Base-by-base conservation (phyloP, 768 basidiomycete species). In the Rhodotorula graminis region DNA sequence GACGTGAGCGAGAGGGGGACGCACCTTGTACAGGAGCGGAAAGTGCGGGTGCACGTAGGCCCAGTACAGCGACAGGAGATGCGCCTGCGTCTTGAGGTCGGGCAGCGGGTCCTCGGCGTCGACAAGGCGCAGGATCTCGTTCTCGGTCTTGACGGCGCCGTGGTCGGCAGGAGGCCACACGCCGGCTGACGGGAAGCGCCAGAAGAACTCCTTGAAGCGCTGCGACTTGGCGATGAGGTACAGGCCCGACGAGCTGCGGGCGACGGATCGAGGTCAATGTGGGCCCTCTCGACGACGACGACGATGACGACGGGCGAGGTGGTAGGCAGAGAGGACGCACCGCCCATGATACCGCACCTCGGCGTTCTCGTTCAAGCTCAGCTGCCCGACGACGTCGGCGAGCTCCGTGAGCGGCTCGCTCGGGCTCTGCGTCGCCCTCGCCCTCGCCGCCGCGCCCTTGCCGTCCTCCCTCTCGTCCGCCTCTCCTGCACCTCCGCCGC, bases 321-420 rank as follows among this genome's bases (percentile, higher is more conserved):
- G 40, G 44, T 19, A 19, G 10, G 27, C 18, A 52, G 15, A 52
- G 14, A 8, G 9, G 40, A 63, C 68, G 59, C 47, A 76, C 76
- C 77, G 65, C 16, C 92, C 91, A 77, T 94, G 92, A 80, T 89
- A 93, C 50, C 92, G 83, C 21, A 94, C 87, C 79, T 93, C 88
- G 67, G 87, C 85, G 65, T 93, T 90, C 82, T 94, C 92, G 77
- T 94, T 92, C 76, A 94, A 78, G 73, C 89, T 90, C 70, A 94
- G 83, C 81, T 93, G 91, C 5, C 92, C 92, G 10, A 93, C 85
- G 42, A 90, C 91, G 69, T 88, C 87, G 46, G 85, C 84, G 7
- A 89, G 79, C 65, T 82, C 82, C 3, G 71, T 77, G 44, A 80
- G 64, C 23, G 78, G 78, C 25, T 77, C 80, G 37, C 71, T 73